Percentiles rank a stretch among this genome's conserved stretches.
Conservation (phyloP, 116 monocot species). For the Papilionanthe hybrid region DNA sequence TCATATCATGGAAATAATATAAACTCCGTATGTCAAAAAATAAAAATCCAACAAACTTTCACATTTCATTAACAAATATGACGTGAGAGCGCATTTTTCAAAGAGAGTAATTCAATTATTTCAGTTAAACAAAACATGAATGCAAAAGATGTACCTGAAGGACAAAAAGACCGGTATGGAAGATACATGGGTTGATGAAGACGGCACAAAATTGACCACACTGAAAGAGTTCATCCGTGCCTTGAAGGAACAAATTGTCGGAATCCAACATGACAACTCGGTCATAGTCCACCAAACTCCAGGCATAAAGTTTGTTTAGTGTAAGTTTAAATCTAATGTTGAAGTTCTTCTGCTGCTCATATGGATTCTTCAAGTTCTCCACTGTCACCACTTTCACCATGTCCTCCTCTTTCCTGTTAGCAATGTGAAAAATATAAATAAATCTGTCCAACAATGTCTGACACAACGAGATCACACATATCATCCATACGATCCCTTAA, state of each 20-base stretch:
- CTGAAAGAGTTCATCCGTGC: slow-evolving; percentile 81
- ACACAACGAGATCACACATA: background rate
- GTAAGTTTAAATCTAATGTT: slow-evolving; percentile 72
- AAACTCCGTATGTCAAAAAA: too few species aligned
- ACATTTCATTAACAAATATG: background rate
- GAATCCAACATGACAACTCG: slow-evolving; percentile 85
- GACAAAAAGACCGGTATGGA: slow-evolving; percentile 94
- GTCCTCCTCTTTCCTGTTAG: slow-evolving; percentile 66
- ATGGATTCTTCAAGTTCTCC: slow-evolving; percentile 74
- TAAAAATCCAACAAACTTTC: background rate
- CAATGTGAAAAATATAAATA: background rate
- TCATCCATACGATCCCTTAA: background rate
- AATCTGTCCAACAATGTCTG: background rate
- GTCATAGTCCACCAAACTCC: slow-evolving; percentile 77
- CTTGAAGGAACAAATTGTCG: slow-evolving; percentile 81
- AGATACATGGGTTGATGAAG: slow-evolving; percentile 90
- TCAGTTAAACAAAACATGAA: background rate
- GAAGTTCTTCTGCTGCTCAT: slow-evolving; percentile 69
- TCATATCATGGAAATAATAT: too few species aligned
- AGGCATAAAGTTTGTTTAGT: slow-evolving; percentile 87
- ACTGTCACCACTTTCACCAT: slow-evolving; percentile 70
- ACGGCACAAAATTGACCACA: slow-evolving; percentile 89
- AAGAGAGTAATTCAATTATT: background rate
- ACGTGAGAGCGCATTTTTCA: background rate
- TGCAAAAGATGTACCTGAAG: slow-evolving; percentile 33